Evolutionary conservation across 306 rosid genomes (phyloP), one percentile per base, ranked within the genome.

Genomic region (Dryas octopetala): DNA sequence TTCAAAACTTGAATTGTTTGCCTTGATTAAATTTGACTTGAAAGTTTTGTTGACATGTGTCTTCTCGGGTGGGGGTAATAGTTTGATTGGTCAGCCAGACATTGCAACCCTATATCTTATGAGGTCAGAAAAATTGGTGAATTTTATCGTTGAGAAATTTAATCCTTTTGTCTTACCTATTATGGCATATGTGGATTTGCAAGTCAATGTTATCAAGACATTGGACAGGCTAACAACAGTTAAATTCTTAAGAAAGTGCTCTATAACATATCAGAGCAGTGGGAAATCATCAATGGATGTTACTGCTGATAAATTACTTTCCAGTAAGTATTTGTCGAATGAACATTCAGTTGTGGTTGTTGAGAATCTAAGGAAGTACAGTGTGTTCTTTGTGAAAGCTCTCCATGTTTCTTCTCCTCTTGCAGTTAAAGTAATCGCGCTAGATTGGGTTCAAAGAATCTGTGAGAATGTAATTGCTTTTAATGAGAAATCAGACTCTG

Each of bases 1-100:
- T 84, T 91, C 98, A 41, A 83, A 83, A 68, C 81, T 70, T 78
- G 98, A 93, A 79, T 73, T 93, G 76, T 82, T 80, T 70, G 92
- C 98, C 2, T 71, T 93, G 68, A 79, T 91, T 78, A 88, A 87
- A 76, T 93, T 93, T 88, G 94, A 91, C 86, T 84, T 91, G 81
- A 89, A 82, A 87, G 92, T 90, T 78, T 55, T 93, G 48, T 87
- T 89, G 85, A 86, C 96, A 28, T 85, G 92, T 76, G 85, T 90
- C 83, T 62, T 85, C 71, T 71, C 81, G 77, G 79, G 80, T 55
- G 87, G 78, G 81, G 86, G 73, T 77, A 78, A 59, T 80, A 85
- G 71, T 81, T 87, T 91, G 87, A 80, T 77, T 76, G 79, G 83
- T 75, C 86, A 82, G 75, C 83, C 78, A 67, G 93, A 85, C 48